phyloP scores from a whole-genome alignment of 139 green algal species.

The Picochlorum sp. region DNA sequence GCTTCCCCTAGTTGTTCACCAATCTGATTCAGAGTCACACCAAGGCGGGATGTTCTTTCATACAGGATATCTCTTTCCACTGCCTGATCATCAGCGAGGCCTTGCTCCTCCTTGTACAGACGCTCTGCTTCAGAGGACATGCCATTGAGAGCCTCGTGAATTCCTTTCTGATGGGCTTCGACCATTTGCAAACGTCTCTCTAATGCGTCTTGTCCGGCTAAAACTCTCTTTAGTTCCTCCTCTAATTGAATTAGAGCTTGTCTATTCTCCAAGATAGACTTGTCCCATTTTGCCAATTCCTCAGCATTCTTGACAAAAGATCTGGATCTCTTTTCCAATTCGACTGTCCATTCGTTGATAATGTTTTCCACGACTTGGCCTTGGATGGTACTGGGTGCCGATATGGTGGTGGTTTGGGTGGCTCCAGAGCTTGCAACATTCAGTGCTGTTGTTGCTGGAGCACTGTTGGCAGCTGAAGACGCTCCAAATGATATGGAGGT shows the following conservation, averaged over 20 bases:
- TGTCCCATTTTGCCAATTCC: conserved; percentile 69
- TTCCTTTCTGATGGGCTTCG: conserved; percentile 80
- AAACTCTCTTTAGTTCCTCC: conserved; percentile 44
- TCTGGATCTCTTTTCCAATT: conserved; percentile 71
- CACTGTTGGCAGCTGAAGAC: not conserved
- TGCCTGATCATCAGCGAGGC: conserved; percentile 23
- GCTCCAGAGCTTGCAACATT: not conserved
- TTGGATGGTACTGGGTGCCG: conserved; percentile 25
- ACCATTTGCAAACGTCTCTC: conserved; percentile 56
- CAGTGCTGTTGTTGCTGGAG: not conserved
- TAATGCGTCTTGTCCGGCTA: conserved; percentile 58
- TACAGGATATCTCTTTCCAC: conserved; percentile 58
- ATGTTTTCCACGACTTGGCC: conserved; percentile 60
- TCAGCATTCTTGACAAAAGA: conserved; percentile 74
- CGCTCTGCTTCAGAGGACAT: conserved; percentile 68
- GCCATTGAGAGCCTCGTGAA: conserved; percentile 36
- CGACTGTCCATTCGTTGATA: conserved; percentile 56
- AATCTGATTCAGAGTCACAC: conserved; percentile 31
- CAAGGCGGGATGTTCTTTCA: conserved; percentile 35
- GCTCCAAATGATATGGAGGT: not conserved
- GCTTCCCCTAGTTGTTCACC: conserved; percentile 43
- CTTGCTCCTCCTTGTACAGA: conserved; percentile 41
- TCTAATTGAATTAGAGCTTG: conserved; percentile 68
- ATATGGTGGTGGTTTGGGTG: not conserved
- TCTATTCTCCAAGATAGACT: conserved; percentile 68